Percentiles rank a stretch among this genome's conserved stretches.
Conservation (phyloP, 1,139 yeast species). For the Candida tropicalis region DNA sequence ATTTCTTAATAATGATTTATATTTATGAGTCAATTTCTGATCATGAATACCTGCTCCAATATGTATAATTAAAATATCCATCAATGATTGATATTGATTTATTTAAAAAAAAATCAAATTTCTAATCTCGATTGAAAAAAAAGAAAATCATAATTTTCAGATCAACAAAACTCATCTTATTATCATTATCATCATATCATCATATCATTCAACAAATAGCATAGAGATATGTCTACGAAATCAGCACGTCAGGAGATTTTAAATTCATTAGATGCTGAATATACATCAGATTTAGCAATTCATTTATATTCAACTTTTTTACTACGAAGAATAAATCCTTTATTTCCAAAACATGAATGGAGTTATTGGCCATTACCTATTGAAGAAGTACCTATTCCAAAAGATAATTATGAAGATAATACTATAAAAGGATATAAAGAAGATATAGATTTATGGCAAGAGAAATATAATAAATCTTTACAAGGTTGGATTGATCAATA, state of each 20-base stretch:
- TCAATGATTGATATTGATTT: not conserved
- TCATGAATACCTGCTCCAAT: slow-evolving; percentile 46
- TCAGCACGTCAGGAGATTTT: slow-evolving; percentile 33
- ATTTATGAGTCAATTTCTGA: slow-evolving; percentile 16
- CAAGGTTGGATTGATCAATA: not conserved
- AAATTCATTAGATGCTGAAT: slow-evolving; percentile 43
- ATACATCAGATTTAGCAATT: slow-evolving; percentile 48
- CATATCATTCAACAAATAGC: not conserved
- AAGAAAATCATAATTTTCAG: no score
- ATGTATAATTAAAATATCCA: slow-evolving; percentile 27
- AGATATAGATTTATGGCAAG: slow-evolving; percentile 18
- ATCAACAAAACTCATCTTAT: not conserved
- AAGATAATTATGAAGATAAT: slow-evolving; percentile 25
- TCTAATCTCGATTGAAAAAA: not conserved
- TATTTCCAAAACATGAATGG: slow-evolving; percentile 43
- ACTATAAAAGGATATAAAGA: slow-evolving; percentile 20
- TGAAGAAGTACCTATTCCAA: slow-evolving; percentile 40
- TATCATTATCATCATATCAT: not conserved
- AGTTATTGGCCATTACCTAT: slow-evolving; percentile 49
- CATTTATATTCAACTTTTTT: slow-evolving; percentile 55
- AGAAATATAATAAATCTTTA: not conserved
- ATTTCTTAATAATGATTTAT: slow-evolving; percentile 25
- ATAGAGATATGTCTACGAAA: slow-evolving; percentile 16
- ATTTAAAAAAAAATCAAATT: not conserved
- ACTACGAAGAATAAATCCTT: slow-evolving; percentile 39